A percentile compares a stretch with the other conserved stretches of the same genome.
These are phyloP conservation scores for Kwoniella shandongensis DNA, from an alignment of 768 basidiomycete species.

Conservation along the genomic window DNA sequence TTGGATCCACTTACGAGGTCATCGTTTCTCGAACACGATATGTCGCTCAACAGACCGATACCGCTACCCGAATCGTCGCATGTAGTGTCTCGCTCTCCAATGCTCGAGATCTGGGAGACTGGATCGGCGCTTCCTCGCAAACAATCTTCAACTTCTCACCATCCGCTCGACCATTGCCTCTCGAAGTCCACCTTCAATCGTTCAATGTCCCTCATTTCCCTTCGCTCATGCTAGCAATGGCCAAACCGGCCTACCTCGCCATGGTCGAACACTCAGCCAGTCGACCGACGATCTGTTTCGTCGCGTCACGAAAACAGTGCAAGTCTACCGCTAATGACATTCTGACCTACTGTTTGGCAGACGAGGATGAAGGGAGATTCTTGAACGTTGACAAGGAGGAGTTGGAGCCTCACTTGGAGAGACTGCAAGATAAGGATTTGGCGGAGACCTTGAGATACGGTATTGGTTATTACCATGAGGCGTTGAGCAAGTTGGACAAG, in stretches of 20 bases:
- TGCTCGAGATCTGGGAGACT: constrained; percentile 91
- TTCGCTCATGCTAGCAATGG: constrained; percentile 98
- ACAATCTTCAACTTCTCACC: constrained; percentile 98
- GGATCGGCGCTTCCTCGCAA: constrained; percentile 92
- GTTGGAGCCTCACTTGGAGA: constrained; percentile 82
- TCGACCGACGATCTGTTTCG: constrained; percentile 88
- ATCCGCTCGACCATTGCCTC: constrained; percentile 91
- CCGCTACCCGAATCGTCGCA: constrained; percentile 89
- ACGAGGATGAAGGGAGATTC: constrained; percentile 80
- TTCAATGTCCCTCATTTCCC: constrained; percentile 98
- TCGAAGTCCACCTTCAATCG: constrained; percentile 95
- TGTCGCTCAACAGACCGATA: constrained; percentile 87
- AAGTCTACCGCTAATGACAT: constrained; percentile 91
- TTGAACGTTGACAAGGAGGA: constrained; percentile 81
- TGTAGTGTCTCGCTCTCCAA: constrained; percentile 94
- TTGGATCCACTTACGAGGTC: constrained; percentile 95
- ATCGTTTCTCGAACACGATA: constrained; percentile 95
- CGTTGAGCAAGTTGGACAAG: constrained; percentile 86
- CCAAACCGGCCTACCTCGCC: constrained; percentile 93
- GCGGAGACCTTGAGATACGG: constrained; percentile 82
- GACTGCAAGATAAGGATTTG: constrained; percentile 71
- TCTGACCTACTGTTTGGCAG: constrained; percentile 80
- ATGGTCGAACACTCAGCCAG: constrained; percentile 80
- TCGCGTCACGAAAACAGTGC: constrained; percentile 89
- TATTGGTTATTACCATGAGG: constrained; percentile 94